These are phyloP conservation scores for Paradendryphiella salina DNA, from an alignment of 2,329 filamentous ascomycete species.

Conservation along the genomic window DNA sequence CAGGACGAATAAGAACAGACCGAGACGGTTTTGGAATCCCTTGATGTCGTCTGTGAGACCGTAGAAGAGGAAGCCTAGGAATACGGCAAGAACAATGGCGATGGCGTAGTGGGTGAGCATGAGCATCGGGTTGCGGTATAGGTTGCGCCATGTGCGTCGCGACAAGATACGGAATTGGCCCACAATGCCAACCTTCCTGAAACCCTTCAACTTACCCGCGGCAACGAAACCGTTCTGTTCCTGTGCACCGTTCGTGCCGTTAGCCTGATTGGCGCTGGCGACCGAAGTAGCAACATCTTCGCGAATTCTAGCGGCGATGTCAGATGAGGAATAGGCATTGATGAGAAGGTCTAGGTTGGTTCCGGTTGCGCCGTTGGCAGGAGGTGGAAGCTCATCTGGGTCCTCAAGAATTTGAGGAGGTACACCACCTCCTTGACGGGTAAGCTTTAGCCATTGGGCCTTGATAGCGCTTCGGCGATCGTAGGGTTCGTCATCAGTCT, in stretches of 20 bases:
- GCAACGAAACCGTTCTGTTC: conserved; percentile 57
- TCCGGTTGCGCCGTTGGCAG: conserved; percentile 59
- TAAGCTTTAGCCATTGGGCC: conserved; percentile 63
- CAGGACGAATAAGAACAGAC: conserved; percentile 95
- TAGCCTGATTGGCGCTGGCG: conserved; percentile 65
- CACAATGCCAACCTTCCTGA: conserved; percentile 75
- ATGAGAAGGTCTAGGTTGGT: conserved; percentile 85
- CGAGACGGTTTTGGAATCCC: conserved; percentile 95
- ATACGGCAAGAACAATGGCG: conserved; percentile 88
- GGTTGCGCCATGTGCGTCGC: conserved; percentile 89
- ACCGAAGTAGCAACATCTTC: conserved; percentile 79
- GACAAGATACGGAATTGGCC: conserved; percentile 90
- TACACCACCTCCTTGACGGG: conserved; percentile 57
- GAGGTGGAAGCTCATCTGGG: conserved; percentile 62
- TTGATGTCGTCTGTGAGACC: conserved; percentile 93
- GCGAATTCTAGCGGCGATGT: conserved; percentile 72
- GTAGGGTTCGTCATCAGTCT: conserved; percentile 62
- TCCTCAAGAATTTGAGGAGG: conserved; percentile 70
- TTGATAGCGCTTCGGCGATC: conserved; percentile 56
- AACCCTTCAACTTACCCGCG: conserved; percentile 72
- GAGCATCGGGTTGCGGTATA: conserved; percentile 95
- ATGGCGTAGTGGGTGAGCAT: conserved; percentile 99
- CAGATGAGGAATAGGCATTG: conserved; percentile 72
- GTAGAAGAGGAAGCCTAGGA: conserved; percentile 95
- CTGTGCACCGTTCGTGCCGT: conserved; percentile 63